Evolutionary conservation across 2,329 filamentous ascomycete species (phyloP), one percentile per base, ranked within the genome.

Genomic region (Fusarium nematophilum): DNA sequence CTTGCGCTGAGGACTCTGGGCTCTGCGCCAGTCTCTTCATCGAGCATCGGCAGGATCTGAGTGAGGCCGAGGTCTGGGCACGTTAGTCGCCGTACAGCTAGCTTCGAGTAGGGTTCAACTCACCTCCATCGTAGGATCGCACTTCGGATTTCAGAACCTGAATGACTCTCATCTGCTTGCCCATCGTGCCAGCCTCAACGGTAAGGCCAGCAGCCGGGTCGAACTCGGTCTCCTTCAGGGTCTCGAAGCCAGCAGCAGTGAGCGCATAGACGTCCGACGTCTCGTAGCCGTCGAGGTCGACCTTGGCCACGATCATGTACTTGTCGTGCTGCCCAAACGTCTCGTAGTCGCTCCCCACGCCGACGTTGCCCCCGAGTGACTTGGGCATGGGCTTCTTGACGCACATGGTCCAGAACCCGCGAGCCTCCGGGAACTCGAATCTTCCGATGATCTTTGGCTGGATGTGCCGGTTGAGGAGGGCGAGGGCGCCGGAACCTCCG

Each of bases 11-110:
- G 79, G 34, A 95, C 89, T 47, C 89, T 84, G 5, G 92, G 89
- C 68, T 97, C 92, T 15, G 86, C 88, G 10, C 90, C 93, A 0
- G 89, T 93, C 62, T 95, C 91, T 68, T 97, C 95, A 67, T 98
- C 95, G 59, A 92, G 86, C 84, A 98, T 92, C 1, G 93, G 92
- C 43, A 97, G 84, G 49, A 99, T 98, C 70, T 98, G 94, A 38
- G 89, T 89, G 47, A 99, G 83, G 9, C 90, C 91, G 55, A 99
- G 85, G 73, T 96, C 92, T 92, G 69, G n/a, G 7, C 0, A 13
- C 8, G 53, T 73, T 23, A 73, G 67, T 33, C 36, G 26, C 11
- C n/a, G 37, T 48, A 65, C 8, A n/a, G 43, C 8, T 25, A 6
- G 8, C 6, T 10, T 6, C 10, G 8, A 25, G 25, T 3, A 2